Evolutionary conservation across 352 stramenopile species (phyloP).

Genomic region (Globisporangium polare): DNA sequence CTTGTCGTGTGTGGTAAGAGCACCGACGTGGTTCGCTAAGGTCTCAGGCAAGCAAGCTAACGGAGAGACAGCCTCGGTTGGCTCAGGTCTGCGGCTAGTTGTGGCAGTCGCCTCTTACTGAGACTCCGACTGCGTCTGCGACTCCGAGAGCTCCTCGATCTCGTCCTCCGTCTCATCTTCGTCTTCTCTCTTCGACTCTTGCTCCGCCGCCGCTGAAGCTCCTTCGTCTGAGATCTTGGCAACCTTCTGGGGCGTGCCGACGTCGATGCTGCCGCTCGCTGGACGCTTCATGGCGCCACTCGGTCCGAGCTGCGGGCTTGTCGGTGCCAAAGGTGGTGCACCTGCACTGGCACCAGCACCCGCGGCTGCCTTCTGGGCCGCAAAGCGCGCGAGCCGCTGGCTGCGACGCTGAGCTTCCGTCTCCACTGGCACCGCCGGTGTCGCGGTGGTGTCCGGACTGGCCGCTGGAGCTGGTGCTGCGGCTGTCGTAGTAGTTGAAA

Average conservation of each 20-base stretch:
- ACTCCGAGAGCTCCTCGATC: background rate
- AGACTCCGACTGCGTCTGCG: conserved; percentile 5
- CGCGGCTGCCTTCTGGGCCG: conserved; percentile 2
- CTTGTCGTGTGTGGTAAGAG: too few species aligned
- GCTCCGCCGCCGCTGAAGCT: background rate
- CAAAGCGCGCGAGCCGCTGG: conserved; percentile 49
- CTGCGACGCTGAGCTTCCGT: conserved; percentile 39
- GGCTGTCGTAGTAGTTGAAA: background rate
- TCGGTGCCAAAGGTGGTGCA: conserved; percentile 9
- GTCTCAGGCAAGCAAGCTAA: too few species aligned
- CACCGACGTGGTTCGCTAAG: too few species aligned
- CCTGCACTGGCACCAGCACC: background rate
- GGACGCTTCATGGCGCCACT: conserved; percentile 32
- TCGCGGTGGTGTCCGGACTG: background rate
- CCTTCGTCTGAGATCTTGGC: conserved; percentile 35
- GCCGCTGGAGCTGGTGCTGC: background rate
- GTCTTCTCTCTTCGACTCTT: background rate
- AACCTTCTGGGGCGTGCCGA: conserved; percentile 29
- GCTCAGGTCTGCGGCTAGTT: conserved; percentile 4
- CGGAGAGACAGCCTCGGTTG: too few species aligned
- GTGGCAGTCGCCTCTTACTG: conserved; percentile 1
- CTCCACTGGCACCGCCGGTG: background rate
- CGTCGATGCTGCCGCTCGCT: conserved; percentile 25
- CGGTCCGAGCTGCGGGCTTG: conserved; percentile 5
- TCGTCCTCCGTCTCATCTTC: background rate